phyloP scores from a whole-genome alignment of 176 grass and related monocot species.

The Triticum timopheevii region DNA sequence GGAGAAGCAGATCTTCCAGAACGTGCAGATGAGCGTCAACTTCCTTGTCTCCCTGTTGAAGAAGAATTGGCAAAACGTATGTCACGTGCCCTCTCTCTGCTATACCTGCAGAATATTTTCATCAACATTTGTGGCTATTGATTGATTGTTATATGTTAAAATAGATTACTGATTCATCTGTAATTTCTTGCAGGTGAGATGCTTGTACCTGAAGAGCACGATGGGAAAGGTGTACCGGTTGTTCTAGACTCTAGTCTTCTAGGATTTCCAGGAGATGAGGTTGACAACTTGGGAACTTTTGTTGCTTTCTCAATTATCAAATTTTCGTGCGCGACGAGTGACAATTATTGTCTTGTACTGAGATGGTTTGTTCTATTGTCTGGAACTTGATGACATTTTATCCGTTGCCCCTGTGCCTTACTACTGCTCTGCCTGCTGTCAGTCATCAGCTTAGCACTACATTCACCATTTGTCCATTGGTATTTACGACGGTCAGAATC shows the following conservation, averaged over 20 bases:
- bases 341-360: neutral
- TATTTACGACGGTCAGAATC: neutral
- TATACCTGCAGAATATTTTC: neutral
- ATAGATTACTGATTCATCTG: neutral
- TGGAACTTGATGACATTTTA: neutral
- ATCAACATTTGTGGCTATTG: neutral
- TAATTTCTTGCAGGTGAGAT: constrained; percentile 51
- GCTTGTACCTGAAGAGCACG: constrained; percentile 92
- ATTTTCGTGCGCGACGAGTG: neutral
- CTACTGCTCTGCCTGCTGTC: neutral
- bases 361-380: neutral
- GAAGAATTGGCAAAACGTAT: constrained; percentile 93
- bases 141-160: neutral
- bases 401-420: neutral
- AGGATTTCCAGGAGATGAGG: constrained; percentile 1
- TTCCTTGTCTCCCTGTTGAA: constrained; percentile 86
- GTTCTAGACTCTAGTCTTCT: constrained; percentile 42
- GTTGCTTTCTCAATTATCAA: neutral
- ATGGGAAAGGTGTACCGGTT: constrained; percentile 68
- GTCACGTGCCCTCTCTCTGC: neutral
- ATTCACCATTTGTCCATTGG: neutral
- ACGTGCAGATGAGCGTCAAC: constrained; percentile 80
- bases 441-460: neutral
- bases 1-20: constrained; percentile 84
- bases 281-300: neutral